phyloP scores from a whole-genome alignment of 2,329 filamentous ascomycete species.

The Calonectria hawksworthii region DNA sequence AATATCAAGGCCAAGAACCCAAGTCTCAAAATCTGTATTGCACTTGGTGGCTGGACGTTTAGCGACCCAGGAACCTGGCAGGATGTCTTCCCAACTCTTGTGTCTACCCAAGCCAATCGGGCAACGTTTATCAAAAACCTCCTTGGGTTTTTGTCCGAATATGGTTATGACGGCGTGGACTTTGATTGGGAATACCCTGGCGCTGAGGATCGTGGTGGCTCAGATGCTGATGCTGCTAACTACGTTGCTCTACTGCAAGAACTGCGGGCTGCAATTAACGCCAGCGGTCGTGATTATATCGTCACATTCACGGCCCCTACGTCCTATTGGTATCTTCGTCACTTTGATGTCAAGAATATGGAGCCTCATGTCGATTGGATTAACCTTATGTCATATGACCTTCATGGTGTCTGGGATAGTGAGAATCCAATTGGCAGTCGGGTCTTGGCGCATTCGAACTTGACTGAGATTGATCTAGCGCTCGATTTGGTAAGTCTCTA shows the following conservation, averaged over 20 bases:
- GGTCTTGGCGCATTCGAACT: background rate
- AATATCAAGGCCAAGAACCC: slow-evolving; percentile 46
- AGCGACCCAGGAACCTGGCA: slow-evolving; percentile 36
- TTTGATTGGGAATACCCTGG: background rate
- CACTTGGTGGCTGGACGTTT: slow-evolving; percentile 59
- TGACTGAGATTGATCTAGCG: background rate
- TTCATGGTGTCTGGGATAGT: slow-evolving; percentile 52
- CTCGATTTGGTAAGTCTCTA: background rate
- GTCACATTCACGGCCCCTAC: slow-evolving; percentile 39
- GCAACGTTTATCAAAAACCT: slow-evolving; percentile 54
- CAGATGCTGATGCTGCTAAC: background rate
- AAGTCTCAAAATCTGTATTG: slow-evolving; percentile 49
- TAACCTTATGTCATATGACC: slow-evolving; percentile 61
- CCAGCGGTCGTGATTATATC: background rate
- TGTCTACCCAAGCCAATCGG: slow-evolving; percentile 36
- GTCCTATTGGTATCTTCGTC: slow-evolving; percentile 49
- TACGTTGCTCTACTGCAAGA: background rate
- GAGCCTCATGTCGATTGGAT: slow-evolving; percentile 50
- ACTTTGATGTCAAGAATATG: slow-evolving; percentile 40
- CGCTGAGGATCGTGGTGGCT: background rate
- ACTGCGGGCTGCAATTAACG: background rate
- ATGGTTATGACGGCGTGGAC: slow-evolving; percentile 47
- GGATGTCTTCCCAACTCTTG: slow-evolving; percentile 45
- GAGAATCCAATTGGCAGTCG: background rate
- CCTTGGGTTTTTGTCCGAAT: slow-evolving; percentile 31